Evolutionary conservation across 129 eudicot species (phyloP).

Genomic region (Oenanthe sinensis): DNA sequence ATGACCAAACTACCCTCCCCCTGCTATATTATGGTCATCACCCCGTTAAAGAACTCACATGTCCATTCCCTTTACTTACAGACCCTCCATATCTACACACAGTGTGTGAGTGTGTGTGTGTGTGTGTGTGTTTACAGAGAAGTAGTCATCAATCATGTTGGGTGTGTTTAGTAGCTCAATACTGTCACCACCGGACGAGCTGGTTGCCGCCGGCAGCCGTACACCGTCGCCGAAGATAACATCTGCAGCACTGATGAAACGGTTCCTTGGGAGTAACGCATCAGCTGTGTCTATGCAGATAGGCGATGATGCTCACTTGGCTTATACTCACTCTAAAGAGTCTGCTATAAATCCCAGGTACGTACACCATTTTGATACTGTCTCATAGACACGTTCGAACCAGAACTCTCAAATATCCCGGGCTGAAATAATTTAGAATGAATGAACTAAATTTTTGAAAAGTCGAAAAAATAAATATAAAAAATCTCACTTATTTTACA

Average conservation of each 20-base stretch:
- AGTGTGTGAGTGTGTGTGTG: not conserved
- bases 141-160: conserved; percentile 33
- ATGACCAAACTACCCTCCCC: not conserved
- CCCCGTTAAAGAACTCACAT: not conserved
- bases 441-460: too few relatives aligned
- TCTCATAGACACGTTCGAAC: too few relatives aligned
- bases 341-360: conserved; percentile 70
- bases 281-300: conserved; percentile 69
- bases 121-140: not conserved
- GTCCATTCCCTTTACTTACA: not conserved
- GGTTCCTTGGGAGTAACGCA: conserved; percentile 46
- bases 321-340: conserved; percentile 68
- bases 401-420: too few relatives aligned
- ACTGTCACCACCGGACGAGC: conserved; percentile 90
- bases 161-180: conserved; percentile 78
- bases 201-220: conserved; percentile 94
- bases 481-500: too few relatives aligned
- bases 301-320: conserved; percentile 74
- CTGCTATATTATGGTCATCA: not conserved
- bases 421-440: too few relatives aligned
- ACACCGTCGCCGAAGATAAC: conserved; percentile 93
- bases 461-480: too few relatives aligned
- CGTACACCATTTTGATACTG: not conserved
- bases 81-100: not conserved
- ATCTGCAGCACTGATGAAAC: conserved; percentile 53